A percentile compares a stretch with the other conserved stretches of the same genome.
Conservation (phyloP, 2,329 filamentous ascomycete genomes). For the Diaporthe citriasiana region DNA sequence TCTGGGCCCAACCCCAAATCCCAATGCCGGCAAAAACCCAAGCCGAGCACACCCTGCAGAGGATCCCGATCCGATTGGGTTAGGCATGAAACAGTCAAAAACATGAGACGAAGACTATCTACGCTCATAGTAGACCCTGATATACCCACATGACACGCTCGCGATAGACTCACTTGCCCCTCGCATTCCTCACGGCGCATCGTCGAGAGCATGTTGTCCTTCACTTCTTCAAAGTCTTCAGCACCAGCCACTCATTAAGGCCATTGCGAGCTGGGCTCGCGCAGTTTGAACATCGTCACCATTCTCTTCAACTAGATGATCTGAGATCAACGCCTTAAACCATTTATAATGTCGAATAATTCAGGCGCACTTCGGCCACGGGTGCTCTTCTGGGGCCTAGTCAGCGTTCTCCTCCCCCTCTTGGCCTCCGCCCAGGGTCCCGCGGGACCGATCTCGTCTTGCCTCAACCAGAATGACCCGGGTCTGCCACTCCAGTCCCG, state of each 20-base stretch:
- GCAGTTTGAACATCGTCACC: too few relatives aligned
- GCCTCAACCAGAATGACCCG: slow-evolving; percentile 33
- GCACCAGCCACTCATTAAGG: neutral
- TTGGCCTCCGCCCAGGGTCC: slow-evolving; percentile 5
- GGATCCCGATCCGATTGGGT: slow-evolving; percentile 23
- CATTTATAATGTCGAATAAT: slow-evolving; percentile 11
- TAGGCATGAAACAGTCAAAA: slow-evolving; percentile 16
- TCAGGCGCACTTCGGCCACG: neutral
- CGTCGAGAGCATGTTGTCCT: slow-evolving; percentile 10
- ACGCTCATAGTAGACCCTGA: neutral
- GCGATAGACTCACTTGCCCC: slow-evolving; percentile 21
- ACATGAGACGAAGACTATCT: slow-evolving; percentile 30
- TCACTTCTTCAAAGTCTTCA: neutral
- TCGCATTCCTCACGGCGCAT: neutral
- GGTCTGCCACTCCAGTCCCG: slow-evolving; percentile 26
- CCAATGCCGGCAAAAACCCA: slow-evolving; percentile 19
- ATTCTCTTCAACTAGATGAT: neutral
- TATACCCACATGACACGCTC: slow-evolving; percentile 26
- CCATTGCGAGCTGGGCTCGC: neutral
- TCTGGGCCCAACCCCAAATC: neutral
- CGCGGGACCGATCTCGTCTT: slow-evolving; percentile 2
- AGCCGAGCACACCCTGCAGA: slow-evolving; percentile 20
- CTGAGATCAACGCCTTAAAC: neutral
- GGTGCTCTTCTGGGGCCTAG: neutral
- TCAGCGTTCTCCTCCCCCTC: neutral